Conservation (phyloP, 345 rosid genomes). For the Aquilaria malaccensis region DNA sequence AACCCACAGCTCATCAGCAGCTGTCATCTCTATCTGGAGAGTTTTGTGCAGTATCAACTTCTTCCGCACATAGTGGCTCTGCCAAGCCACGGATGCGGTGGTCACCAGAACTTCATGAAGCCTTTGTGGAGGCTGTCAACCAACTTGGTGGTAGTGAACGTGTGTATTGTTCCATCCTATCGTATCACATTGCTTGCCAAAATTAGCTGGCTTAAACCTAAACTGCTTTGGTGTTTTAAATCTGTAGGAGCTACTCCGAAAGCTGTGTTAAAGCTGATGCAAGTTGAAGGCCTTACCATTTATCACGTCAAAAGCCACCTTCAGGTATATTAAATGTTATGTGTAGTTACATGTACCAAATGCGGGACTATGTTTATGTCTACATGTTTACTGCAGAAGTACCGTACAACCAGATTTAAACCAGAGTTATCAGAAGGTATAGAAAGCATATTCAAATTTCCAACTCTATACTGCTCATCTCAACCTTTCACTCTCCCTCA, state of each 20-base stretch:
- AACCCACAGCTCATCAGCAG: constrained; percentile 32
- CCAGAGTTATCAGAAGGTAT: constrained; percentile 70
- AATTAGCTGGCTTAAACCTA: constrained; percentile 6
- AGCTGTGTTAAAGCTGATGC: constrained; percentile 75
- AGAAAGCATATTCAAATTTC: too few species aligned
- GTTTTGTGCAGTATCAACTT: constrained; percentile 31
- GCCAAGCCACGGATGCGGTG: constrained; percentile 80
- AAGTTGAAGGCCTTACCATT: constrained; percentile 68
- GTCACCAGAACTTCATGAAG: constrained; percentile 80
- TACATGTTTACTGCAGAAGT: constrained; percentile 49
- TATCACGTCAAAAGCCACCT: constrained; percentile 86
- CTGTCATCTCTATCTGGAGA: constrained; percentile 48
- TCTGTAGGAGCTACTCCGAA: constrained; percentile 72
- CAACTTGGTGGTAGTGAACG: constrained; percentile 74
- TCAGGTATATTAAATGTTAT: constrained; percentile 37
- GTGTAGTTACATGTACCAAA: background rate
- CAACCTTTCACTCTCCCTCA: constrained; percentile 2
- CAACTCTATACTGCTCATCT: background rate
- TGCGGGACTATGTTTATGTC: constrained; percentile 9
- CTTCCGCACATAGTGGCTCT: constrained; percentile 38
- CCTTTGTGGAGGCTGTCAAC: constrained; percentile 77
- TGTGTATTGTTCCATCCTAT: constrained; percentile 17
- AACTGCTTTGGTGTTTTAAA: constrained; percentile 14
- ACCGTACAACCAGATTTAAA: constrained; percentile 59
- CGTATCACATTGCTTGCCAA: background rate